Conservation (phyloP, 768 basidiomycete genomes). For the Fistulinella prunicolor region DNA sequence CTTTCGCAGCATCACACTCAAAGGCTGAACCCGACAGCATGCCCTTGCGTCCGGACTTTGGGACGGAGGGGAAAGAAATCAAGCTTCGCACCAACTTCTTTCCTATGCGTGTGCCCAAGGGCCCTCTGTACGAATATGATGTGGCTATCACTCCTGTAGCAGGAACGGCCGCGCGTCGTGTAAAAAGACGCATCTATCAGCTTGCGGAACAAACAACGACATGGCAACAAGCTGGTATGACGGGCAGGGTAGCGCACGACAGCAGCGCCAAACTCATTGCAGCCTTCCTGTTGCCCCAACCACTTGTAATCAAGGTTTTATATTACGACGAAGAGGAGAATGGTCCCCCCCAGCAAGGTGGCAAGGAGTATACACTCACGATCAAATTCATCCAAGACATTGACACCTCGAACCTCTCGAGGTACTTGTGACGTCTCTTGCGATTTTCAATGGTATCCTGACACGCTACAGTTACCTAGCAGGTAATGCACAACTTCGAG, state of each 20-base stretch:
- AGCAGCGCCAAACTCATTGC: slow-evolving; percentile 45
- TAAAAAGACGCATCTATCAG: slow-evolving; percentile 46
- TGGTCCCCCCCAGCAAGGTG: slow-evolving; percentile 28
- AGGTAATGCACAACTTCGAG: slow-evolving; percentile 41
- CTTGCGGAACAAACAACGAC: slow-evolving; percentile 43
- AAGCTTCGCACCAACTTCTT: slow-evolving; percentile 55
- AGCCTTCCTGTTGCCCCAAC: slow-evolving; percentile 38
- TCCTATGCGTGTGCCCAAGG: slow-evolving; percentile 45
- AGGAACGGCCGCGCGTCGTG: slow-evolving; percentile 34
- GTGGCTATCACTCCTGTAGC: slow-evolving; percentile 39
- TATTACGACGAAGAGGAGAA: slow-evolving; percentile 48
- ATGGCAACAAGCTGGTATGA: slow-evolving; percentile 42
- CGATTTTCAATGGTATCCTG: neutral
- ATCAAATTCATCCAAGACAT: slow-evolving; percentile 43
- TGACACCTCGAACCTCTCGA: slow-evolving; percentile 40
- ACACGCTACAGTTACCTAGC: slow-evolving; percentile 39
- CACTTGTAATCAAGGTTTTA: slow-evolving; percentile 37
- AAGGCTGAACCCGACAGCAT: slow-evolving; percentile 28
- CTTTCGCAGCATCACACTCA: slow-evolving; percentile 27
- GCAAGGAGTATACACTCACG: slow-evolving; percentile 43
- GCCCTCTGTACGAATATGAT: slow-evolving; percentile 48
- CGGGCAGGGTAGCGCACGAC: slow-evolving; percentile 46
- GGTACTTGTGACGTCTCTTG: slow-evolving; percentile 29
- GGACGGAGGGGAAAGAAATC: slow-evolving; percentile 40
- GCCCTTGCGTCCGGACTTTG: slow-evolving; percentile 50